Base-by-base conservation (phyloP, 164 flowering plant genomes). In the Aristolochia fimbriata region DNA sequence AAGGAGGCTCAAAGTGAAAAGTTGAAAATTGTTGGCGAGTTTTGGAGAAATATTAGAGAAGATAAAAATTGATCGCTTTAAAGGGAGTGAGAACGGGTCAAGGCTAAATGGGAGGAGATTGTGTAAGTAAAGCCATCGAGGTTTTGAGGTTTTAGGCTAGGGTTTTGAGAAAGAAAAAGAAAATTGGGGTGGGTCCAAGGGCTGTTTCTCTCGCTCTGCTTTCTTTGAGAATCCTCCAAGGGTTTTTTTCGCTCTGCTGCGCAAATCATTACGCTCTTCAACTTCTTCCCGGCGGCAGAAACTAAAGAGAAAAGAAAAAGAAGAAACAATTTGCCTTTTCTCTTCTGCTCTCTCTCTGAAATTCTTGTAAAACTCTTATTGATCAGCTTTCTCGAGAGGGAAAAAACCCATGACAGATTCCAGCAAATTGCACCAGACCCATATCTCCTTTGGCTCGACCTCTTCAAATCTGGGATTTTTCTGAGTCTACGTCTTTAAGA, bases 401-500 rank as follows among this genome's bases (percentile, higher is more conserved):
- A 54, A 54, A 46, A 21, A 63, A 58, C 58, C 64, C 69, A 55
- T 62, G 65, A 64, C 56, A 68, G 65, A 48, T 62, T 55, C 69
- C 66, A 67, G 61, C 70, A 51, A 63, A 43, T 60, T 71, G 30
- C 58, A 56, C 23, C 62, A 48, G 22, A 53, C 55, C 63, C 52
- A 22, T 58, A 59, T 56, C 49, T 23, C 59, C 69, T 68, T 66
- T 66, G 70, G 67, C 49, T 37, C 47, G n/a, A 15, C 23, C 54
- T 47, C 64, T 23, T 30, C 50, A 53, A 47, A 57, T 62, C 67
- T 65, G 68, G 76, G 78, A 74, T 61, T 74, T 79, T 74, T 62
- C 61, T 74, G 68, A 85, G 81, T 73, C 77, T 76, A 69, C 64
- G 19, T 55, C 20, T 57, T 19, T 51, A 66, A 55, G 51, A 70